Percentiles rank a stretch among this genome's conserved stretches.
Evolutionary conservation across 306 rosid genomes (phyloP).

Genomic region (Cucumis melo): DNA sequence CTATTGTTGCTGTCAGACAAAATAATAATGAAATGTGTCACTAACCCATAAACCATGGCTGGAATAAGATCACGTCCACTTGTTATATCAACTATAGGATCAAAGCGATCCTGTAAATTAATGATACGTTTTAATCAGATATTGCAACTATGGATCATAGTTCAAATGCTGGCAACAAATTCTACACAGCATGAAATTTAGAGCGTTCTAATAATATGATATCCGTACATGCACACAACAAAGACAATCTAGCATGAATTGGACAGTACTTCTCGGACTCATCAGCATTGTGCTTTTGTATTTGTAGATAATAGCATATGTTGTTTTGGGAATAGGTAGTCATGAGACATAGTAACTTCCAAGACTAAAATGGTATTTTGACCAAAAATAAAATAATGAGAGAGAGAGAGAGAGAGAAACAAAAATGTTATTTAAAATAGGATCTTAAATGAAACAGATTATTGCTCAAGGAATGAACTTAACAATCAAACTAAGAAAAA

Average conservation of each 20-base stretch:
- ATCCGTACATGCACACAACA: background rate
- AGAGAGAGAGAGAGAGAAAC: background rate
- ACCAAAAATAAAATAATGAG: background rate
- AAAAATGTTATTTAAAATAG: background rate
- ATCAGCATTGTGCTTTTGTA: background rate
- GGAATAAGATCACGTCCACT: slow-evolving; percentile 94
- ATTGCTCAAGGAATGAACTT: background rate
- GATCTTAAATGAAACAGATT: background rate
- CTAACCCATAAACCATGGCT: slow-evolving; percentile 94
- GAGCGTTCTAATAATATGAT: background rate
- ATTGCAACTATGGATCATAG: background rate
- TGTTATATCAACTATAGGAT: slow-evolving; percentile 66
- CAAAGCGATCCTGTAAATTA: slow-evolving; percentile 79
- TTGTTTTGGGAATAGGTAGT: background rate
- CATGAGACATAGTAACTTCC: background rate
- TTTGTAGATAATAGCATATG: background rate
- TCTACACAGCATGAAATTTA: background rate
- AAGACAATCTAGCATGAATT: background rate
- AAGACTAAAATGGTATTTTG: no score
- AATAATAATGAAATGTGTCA: background rate
- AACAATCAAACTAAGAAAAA: background rate
- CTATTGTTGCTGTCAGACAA: slow-evolving; percentile 5
- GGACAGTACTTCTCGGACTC: background rate
- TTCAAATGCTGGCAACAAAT: background rate
- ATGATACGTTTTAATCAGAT: background rate